Evolutionary conservation across 495 filamentous ascomycete genomes (phyloP).

Genomic region (Podospora australis): DNA sequence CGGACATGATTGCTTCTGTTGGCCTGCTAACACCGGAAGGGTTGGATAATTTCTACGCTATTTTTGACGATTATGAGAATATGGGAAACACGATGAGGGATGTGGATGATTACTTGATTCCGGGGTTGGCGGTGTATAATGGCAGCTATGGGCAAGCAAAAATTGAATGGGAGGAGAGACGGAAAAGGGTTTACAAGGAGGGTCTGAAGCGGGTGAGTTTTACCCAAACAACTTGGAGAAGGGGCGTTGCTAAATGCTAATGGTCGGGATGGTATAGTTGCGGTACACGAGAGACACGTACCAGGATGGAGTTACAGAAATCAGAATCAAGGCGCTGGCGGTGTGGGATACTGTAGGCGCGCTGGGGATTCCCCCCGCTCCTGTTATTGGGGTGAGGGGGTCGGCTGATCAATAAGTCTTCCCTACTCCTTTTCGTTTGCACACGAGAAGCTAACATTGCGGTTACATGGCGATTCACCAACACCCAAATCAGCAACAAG

Average conservation of each 20-base stretch:
- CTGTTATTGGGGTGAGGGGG: slow-evolving; percentile 27
- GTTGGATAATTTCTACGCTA: slow-evolving; percentile 51
- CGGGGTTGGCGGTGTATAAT: slow-evolving; percentile 14
- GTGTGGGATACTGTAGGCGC: slow-evolving; percentile 38
- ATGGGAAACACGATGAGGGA: slow-evolving; percentile 18
- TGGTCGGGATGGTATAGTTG: slow-evolving; percentile 10
- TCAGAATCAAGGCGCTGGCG: slow-evolving; percentile 32
- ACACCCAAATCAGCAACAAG: slow-evolving; percentile 47
- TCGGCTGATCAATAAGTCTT: slow-evolving; percentile 25
- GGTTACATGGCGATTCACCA: slow-evolving; percentile 47
- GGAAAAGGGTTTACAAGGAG: slow-evolving; percentile 23
- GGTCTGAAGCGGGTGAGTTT: slow-evolving; percentile 18
- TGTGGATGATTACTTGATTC: slow-evolving; percentile 17
- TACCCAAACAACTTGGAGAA: background rate
- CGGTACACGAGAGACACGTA: slow-evolving; percentile 24
- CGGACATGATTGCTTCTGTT: slow-evolving; percentile 52
- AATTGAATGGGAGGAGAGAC: slow-evolving; percentile 22
- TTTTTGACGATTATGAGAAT: slow-evolving; percentile 49
- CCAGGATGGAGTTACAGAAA: slow-evolving; percentile 19
- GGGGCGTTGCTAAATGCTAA: background rate
- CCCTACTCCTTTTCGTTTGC: background rate
- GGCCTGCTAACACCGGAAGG: slow-evolving; percentile 57
- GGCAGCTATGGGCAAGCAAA: slow-evolving; percentile 19
- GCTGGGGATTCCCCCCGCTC: slow-evolving; percentile 28
- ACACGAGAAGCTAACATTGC: slow-evolving; percentile 9